A percentile compares a stretch with the other conserved stretches of the same genome.
Conservation (phyloP, 768 basidiomycete species). For the Suillus weaverae region DNA sequence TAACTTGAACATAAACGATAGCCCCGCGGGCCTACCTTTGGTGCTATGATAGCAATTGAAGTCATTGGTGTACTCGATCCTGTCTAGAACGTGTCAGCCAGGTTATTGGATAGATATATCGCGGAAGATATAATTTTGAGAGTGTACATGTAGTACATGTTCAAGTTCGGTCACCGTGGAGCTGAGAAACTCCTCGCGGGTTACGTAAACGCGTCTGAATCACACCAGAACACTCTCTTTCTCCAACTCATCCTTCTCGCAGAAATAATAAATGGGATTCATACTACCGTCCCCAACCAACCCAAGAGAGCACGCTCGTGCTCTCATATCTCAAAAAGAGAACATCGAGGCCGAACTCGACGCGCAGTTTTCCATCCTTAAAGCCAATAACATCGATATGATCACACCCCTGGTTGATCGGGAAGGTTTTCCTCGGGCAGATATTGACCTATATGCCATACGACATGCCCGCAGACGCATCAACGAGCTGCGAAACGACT, state of each 20-base stretch:
- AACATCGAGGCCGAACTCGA: constrained; percentile 72
- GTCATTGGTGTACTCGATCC: constrained; percentile 54
- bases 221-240: neutral
- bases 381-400: constrained; percentile 63
- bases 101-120: constrained; percentile 42
- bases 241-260: neutral
- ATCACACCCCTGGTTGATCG: constrained; percentile 75
- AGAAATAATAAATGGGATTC: constrained; percentile 40
- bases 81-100: constrained; percentile 53
- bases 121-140: neutral
- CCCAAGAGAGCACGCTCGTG: constrained; percentile 57
- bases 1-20: constrained; percentile 42
- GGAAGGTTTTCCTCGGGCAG: constrained; percentile 87
- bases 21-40: constrained; percentile 46
- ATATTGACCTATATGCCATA: constrained; percentile 83
- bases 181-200: no score
- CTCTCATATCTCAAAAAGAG: constrained; percentile 68
- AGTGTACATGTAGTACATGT: neutral
- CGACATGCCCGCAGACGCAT: constrained; percentile 73
- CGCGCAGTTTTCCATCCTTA: constrained; percentile 59
- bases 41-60: constrained; percentile 77
- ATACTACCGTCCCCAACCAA: constrained; percentile 44
- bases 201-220: constrained; percentile 2
- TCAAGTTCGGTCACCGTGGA: no score
- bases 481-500: constrained; percentile 82